phyloP scores from a whole-genome alignment of 345 rosid genomes.

The Brassica carinata region DNA sequence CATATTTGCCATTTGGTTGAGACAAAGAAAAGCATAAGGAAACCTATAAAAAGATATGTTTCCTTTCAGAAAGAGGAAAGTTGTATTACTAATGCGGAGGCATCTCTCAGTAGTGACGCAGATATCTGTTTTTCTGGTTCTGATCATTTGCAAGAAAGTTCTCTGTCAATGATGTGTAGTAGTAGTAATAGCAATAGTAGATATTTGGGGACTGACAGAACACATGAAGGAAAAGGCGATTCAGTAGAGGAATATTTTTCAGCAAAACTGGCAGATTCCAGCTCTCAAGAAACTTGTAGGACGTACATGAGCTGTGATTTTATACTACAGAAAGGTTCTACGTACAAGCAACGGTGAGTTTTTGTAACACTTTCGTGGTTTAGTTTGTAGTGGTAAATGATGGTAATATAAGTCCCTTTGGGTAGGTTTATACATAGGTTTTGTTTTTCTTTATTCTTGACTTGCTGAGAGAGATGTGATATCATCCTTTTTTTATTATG shows the following conservation, averaged over 20 bases:
- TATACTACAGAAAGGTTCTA: constrained; percentile 59
- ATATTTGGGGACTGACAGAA: constrained; percentile 38
- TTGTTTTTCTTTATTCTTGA: not conserved
- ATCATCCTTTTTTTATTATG: not conserved
- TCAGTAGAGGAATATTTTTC: constrained; percentile 64
- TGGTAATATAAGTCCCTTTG: not conserved
- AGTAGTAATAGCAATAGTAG: constrained; percentile 11
- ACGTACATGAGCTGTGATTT: constrained; percentile 62
- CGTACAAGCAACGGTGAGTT: constrained; percentile 59
- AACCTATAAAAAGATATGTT: constrained; percentile 60
- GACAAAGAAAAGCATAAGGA: constrained; percentile 53
- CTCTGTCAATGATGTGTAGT: not conserved
- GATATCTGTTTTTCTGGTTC: constrained; percentile 33
- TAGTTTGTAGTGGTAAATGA: constrained; percentile 12
- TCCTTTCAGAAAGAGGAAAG: constrained; percentile 51
- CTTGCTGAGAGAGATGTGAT: not conserved
- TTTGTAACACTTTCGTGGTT: constrained; percentile 16
- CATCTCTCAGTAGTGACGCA: constrained; percentile 38
- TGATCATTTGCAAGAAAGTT: constrained; percentile 8
- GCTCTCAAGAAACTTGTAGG: constrained; percentile 61
- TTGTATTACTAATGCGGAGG: constrained; percentile 38
- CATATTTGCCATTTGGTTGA: constrained; percentile 46
- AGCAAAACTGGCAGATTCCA: constrained; percentile 56
- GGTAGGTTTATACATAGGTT: not conserved
- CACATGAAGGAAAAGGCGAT: constrained; percentile 43